Evolutionary conservation across 2,329 filamentous ascomycete species (phyloP).

Genomic region (Neodidymelliopsis sp.): DNA sequence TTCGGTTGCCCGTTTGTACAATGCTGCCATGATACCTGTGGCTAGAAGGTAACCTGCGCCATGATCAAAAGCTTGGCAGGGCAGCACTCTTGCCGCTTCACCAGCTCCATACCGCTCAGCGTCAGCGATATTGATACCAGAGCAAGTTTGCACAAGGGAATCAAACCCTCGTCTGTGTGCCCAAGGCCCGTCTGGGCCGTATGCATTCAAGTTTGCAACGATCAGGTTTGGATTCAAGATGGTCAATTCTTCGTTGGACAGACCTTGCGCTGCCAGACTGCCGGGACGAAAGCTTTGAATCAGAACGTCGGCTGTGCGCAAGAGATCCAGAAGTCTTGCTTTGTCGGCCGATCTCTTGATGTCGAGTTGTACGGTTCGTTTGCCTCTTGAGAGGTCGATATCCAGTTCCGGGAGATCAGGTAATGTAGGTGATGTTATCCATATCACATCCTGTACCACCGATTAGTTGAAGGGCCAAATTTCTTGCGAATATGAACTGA

Average conservation of each 20-base stretch:
- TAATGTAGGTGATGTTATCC: conserved; percentile 54
- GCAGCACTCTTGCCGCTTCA: conserved; percentile 54
- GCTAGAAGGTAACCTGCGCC: conserved; percentile 64
- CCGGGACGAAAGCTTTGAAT: conserved; percentile 62
- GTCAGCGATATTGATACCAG: conserved; percentile 64
- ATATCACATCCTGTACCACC: conserved; percentile 50
- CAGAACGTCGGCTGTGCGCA: conserved; percentile 61
- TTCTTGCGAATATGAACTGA: background rate
- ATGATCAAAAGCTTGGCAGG: conserved; percentile 66
- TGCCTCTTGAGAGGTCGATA: conserved; percentile 57
- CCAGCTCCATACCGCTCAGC: conserved; percentile 55
- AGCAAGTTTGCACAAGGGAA: conserved; percentile 63
- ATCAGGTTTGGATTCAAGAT: conserved; percentile 56
- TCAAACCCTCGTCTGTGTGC: conserved; percentile 60
- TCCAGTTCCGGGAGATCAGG: conserved; percentile 53
- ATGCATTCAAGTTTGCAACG: conserved; percentile 62
- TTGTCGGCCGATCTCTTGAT: conserved; percentile 54
- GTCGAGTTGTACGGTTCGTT: conserved; percentile 57
- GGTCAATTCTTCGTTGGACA: conserved; percentile 51
- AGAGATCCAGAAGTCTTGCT: conserved; percentile 51
- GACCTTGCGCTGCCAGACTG: conserved; percentile 55
- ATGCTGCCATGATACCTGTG: conserved; percentile 59
- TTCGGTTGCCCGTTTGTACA: conserved; percentile 56
- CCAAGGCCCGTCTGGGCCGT: conserved; percentile 59
- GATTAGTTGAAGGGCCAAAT: background rate